These are phyloP conservation scores for Penstemon davidsonii DNA, from an alignment of 257 asterid species.

Conservation along the genomic window DNA sequence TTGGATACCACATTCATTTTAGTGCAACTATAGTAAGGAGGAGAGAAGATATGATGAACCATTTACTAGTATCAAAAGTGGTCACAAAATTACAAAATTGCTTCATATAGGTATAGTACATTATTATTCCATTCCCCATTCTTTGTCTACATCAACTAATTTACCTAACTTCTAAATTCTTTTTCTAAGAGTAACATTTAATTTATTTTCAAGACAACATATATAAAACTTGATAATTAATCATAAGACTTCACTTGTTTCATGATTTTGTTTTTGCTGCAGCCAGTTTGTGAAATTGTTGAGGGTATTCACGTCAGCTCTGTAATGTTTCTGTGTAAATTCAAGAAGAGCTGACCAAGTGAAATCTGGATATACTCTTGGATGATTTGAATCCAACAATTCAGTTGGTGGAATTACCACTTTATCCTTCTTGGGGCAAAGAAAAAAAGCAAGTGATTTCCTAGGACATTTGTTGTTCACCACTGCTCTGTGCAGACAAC, in stretches of 20 bases:
- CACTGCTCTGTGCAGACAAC: conserved; percentile 84
- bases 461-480: conserved; percentile 73
- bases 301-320: conserved; percentile 81
- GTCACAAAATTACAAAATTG: conserved; percentile 15
- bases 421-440: conserved; percentile 71
- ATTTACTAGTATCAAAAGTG: conserved; percentile 5
- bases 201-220: neutral
- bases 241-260: conserved; percentile 18
- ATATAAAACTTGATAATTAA: neutral
- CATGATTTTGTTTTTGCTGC: conserved; percentile 24
- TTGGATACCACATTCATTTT: conserved; percentile 22
- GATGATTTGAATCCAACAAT: conserved; percentile 66
- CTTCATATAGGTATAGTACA: neutral
- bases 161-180: neutral
- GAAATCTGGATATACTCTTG: conserved; percentile 69
- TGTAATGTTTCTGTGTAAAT: conserved; percentile 75
- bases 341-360: conserved; percentile 69
- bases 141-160: neutral
- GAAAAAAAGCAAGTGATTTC: conserved; percentile 76
- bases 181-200: neutral
- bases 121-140: neutral
- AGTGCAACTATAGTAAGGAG: neutral
- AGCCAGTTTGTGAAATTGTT: conserved; percentile 65
- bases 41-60: conserved; percentile 4
- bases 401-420: conserved; percentile 76